phyloP scores from a whole-genome alignment of 345 rosid species.

The Salix dunnii region DNA sequence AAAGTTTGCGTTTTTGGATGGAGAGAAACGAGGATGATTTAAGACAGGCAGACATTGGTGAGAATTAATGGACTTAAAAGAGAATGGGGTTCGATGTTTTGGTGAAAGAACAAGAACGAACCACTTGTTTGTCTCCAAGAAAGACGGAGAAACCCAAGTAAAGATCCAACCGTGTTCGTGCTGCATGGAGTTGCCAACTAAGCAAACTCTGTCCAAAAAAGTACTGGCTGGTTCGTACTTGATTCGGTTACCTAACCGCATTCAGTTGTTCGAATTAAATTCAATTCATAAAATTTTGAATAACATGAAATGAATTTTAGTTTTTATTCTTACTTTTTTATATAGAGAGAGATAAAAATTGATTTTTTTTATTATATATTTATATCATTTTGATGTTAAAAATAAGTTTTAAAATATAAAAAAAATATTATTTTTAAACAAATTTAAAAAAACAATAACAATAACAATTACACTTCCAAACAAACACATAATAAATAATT shows the following conservation, averaged over 20 bases:
- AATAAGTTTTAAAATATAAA: no score
- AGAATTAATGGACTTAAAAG: background rate
- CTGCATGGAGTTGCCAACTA: conserved; percentile 8
- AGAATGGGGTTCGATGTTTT: background rate
- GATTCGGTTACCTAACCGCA: background rate
- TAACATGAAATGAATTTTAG: no score
- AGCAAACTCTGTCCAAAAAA: background rate
- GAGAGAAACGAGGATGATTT: background rate
- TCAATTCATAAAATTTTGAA: no score
- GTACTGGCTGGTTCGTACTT: background rate
- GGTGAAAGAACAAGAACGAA: background rate
- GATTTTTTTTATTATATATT: no score
- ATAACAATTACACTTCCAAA: no score
- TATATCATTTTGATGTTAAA: no score
- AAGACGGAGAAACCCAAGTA: conserved; percentile 18
- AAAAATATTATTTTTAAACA: no score
- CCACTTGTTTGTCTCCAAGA: conserved; percentile 8
- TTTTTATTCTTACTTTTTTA: no score
- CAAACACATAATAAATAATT: no score
- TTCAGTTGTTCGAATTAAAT: no score
- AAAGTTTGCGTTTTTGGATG: background rate
- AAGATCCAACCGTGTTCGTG: background rate
- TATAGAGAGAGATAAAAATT: no score
- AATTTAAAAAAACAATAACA: no score
- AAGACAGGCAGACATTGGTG: background rate